Evolutionary conservation across 768 basidiomycete species (phyloP).

Genomic region (Mycena indigotica): DNA sequence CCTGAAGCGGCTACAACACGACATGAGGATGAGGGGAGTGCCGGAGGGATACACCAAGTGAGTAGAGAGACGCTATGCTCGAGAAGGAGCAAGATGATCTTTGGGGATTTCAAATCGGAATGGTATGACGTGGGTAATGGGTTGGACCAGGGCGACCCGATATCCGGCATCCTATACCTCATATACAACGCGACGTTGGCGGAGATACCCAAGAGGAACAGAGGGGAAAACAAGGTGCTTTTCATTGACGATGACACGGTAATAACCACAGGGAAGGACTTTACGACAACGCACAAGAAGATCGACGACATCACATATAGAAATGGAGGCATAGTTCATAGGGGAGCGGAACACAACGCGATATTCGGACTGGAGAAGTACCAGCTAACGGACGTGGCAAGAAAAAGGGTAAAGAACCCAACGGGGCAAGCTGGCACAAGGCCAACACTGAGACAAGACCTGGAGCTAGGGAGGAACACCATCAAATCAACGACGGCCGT

Average conservation of each 20-base stretch:
- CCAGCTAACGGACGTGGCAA: slow-evolving; percentile 19
- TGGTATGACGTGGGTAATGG: slow-evolving; percentile 24
- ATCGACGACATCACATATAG: neutral
- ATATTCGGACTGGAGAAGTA: no score
- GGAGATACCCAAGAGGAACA: neutral
- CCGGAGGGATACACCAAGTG: slow-evolving; percentile 24
- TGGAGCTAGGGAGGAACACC: slow-evolving; percentile 11
- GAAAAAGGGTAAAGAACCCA: neutral
- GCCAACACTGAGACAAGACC: neutral
- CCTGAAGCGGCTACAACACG: slow-evolving; percentile 22
- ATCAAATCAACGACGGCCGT: slow-evolving; percentile 21
- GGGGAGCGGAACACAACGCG: neutral
- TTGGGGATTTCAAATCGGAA: slow-evolving; percentile 30
- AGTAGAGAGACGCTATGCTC: slow-evolving; percentile 19
- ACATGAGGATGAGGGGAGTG: slow-evolving; percentile 6
- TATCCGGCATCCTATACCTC: slow-evolving; percentile 28
- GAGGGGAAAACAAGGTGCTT: no score
- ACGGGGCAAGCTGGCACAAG: slow-evolving; percentile 7
- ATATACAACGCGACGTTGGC: slow-evolving; percentile 23
- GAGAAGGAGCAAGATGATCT: slow-evolving; percentile 24
- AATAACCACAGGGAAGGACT: neutral
- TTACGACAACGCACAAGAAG: no score
- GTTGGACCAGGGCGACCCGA: slow-evolving; percentile 30
- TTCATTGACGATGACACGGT: slow-evolving; percentile 2
- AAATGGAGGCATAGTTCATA: neutral